Evolutionary conservation across 1,284 basidiomycete species (phyloP).

Genomic region (Apiotrichum sp.): DNA sequence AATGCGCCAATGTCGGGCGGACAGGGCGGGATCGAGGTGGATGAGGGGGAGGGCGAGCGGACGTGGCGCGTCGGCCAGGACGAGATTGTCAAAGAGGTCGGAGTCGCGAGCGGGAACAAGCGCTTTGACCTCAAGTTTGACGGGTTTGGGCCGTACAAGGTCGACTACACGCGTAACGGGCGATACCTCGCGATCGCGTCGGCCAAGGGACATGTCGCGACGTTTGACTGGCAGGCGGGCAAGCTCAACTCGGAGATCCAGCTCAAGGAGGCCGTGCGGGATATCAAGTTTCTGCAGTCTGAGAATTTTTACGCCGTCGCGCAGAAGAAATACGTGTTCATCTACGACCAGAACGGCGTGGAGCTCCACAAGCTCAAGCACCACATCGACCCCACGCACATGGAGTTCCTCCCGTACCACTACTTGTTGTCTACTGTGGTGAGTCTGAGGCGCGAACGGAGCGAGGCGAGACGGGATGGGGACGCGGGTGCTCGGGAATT

Average conservation of each 20-base stretch:
- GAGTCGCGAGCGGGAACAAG: conserved; percentile 66
- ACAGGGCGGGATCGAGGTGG: conserved; percentile 43
- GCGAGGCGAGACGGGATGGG: too few species aligned
- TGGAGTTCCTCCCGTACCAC: conserved; percentile 94
- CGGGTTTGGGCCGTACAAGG: conserved; percentile 62
- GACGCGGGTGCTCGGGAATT: too few species aligned
- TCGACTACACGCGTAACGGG: conserved; percentile 83
- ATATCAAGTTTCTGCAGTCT: conserved; percentile 93
- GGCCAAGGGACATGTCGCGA: conserved; percentile 78
- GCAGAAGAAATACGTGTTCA: conserved; percentile 93
- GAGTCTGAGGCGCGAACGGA: conserved; percentile 38
- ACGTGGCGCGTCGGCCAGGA: conserved; percentile 84
- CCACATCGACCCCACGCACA: conserved; percentile 82
- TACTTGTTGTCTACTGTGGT: conserved; percentile 84
- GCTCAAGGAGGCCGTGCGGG: conserved; percentile 74
- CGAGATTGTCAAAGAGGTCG: conserved; percentile 66
- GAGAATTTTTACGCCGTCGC: conserved; percentile 91
- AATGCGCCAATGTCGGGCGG: conserved; percentile 34
- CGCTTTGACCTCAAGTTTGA: conserved; percentile 75
- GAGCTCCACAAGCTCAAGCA: conserved; percentile 68
- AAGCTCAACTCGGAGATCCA: conserved; percentile 83
- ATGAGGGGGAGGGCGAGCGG: conserved; percentile 54
- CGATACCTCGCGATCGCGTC: conserved; percentile 82
- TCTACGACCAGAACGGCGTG: conserved; percentile 90
- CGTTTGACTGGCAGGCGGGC: conserved; percentile 91